Conservation (phyloP, 179 eudicot genomes). For the Silene noctiflora region DNA sequence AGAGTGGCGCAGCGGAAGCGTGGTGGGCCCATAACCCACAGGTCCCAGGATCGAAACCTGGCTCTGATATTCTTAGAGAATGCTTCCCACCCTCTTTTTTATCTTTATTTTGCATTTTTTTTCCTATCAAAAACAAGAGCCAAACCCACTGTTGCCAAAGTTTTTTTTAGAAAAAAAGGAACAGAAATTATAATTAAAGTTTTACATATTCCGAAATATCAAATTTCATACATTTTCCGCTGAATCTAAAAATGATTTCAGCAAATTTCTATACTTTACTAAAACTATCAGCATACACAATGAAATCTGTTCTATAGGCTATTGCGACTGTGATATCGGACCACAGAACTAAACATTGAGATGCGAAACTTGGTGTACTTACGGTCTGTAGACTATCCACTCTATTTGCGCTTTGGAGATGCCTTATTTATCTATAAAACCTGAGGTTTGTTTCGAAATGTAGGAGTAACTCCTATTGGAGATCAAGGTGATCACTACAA, state of each 20-base stretch:
- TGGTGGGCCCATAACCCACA: conserved; percentile 38
- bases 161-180: too few relatives aligned
- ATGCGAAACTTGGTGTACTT: background rate
- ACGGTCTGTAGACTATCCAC: background rate
- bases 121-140: too few relatives aligned
- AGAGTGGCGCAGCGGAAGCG: conserved; percentile 37
- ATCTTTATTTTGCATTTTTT: too few relatives aligned
- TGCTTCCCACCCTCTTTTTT: too few relatives aligned
- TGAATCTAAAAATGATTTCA: background rate
- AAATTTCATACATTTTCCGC: background rate
- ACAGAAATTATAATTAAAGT: too few relatives aligned
- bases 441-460: background rate
- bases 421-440: conserved; percentile 7
- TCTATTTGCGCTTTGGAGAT: background rate
- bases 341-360: background rate
- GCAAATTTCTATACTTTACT: background rate
- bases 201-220: background rate
- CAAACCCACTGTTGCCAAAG: too few relatives aligned
- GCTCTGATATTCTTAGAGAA: background rate
- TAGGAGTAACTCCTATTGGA: conserved; percentile 21
- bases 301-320: background rate
- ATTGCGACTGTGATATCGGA: background rate
- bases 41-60: conserved; percentile 35
- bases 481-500: conserved; percentile 54
- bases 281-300: background rate